Evolutionary conservation across 2,329 filamentous ascomycete species (phyloP).

Genomic region (Neonectria faginata): DNA sequence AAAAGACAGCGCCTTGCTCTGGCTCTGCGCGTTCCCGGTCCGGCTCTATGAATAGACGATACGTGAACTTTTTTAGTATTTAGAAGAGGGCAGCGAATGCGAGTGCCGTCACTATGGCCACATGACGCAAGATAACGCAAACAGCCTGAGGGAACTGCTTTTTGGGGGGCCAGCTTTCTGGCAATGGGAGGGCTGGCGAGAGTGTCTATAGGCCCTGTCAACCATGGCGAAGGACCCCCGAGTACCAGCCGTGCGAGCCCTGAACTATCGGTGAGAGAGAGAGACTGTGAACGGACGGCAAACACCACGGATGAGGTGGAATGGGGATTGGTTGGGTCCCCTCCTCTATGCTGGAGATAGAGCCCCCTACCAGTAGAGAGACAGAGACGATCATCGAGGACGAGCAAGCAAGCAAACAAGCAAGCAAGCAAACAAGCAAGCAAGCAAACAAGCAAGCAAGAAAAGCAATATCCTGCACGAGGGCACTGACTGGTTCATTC

Average conservation of each 20-base stretch:
- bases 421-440: neutral
- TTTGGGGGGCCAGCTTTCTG: neutral
- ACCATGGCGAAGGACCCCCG: constrained; percentile 4
- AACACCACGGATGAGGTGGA: constrained; percentile 9
- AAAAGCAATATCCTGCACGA: neutral
- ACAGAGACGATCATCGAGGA: neutral
- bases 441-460: neutral
- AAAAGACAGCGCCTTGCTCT: neutral
- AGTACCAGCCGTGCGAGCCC: constrained; percentile 3
- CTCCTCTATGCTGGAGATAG: constrained; percentile 1
- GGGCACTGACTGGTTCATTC: constrained; percentile 9
- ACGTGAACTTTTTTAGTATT: constrained; percentile 21
- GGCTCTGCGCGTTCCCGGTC: constrained; percentile 13
- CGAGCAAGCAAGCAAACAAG: neutral
- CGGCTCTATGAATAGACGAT: constrained; percentile 11
- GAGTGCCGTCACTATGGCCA: constrained; percentile 26
- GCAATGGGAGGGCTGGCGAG: constrained; percentile 12
- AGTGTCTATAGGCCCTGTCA: constrained; percentile 12
- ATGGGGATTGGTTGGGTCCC: constrained; percentile 9
- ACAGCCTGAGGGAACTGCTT: constrained; percentile 2
- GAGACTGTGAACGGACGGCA: neutral
- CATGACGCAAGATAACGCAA: constrained; percentile 11
- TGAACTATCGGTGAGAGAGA: constrained; percentile 22
- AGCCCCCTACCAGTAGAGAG: too few species aligned
- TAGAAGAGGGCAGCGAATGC: neutral